phyloP scores from a whole-genome alignment of 495 filamentous ascomycete species.

The Aspergillus cristatus region DNA sequence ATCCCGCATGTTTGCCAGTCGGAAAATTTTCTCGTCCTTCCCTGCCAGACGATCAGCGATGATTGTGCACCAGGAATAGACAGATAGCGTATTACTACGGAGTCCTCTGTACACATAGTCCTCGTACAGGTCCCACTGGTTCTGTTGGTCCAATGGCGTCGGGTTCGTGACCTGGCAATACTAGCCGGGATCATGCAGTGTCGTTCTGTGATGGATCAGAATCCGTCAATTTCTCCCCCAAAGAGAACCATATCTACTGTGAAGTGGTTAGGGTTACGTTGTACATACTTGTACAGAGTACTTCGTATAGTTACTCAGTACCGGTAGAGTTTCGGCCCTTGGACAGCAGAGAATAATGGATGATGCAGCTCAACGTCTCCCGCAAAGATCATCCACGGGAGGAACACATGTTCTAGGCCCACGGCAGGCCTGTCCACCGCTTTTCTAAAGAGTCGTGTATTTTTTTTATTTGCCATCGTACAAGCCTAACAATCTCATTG shows the following conservation, averaged over 20 bases:
- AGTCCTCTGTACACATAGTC: too few relatives aligned
- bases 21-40: conserved; percentile 9
- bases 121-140: conserved; percentile 3
- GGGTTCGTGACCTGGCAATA: too few relatives aligned
- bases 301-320: too few relatives aligned
- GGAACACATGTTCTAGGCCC: conserved; percentile 16
- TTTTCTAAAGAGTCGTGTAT: too few relatives aligned
- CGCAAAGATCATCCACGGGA: conserved; percentile 5
- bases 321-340: too few relatives aligned
- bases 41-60: conserved; percentile 5
- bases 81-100: not conserved
- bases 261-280: too few relatives aligned
- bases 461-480: too few relatives aligned
- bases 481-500: too few relatives aligned
- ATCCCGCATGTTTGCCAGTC: conserved; percentile 2
- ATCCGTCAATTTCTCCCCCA: not conserved
- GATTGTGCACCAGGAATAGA: conserved; percentile 15
- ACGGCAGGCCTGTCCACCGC: conserved; percentile 9
- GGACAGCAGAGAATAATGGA: too few relatives aligned
- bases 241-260: too few relatives aligned
- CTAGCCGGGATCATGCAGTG: too few relatives aligned
- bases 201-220: not conserved
- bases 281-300: too few relatives aligned
- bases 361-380: conserved; percentile 4
- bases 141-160: conserved; percentile 8